Conservation (phyloP, 2,329 filamentous ascomycete genomes). For the Ophiostoma ips region DNA sequence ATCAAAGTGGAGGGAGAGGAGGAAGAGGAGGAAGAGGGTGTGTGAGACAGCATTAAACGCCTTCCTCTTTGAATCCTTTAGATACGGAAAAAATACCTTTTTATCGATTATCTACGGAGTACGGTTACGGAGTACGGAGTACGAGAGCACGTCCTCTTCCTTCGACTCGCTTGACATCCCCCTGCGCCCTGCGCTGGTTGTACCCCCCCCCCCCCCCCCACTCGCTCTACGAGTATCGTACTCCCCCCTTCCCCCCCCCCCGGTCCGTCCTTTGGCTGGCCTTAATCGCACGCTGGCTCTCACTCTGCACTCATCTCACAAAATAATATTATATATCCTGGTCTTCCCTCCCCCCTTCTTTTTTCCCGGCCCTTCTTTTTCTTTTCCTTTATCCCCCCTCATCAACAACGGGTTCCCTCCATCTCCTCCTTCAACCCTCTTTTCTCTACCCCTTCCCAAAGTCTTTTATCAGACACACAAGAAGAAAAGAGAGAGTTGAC, state of each 20-base stretch:
- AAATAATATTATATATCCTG: not conserved
- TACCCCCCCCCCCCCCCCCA: too few species aligned
- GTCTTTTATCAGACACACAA: not conserved
- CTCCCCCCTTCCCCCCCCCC: too few species aligned
- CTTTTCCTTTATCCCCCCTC: not conserved
- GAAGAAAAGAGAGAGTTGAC: not conserved
- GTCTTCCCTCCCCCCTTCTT: not conserved
- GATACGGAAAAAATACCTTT: not conserved
- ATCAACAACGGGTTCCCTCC: not conserved
- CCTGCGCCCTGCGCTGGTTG: too few species aligned
- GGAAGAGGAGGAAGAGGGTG: conserved; percentile 2
- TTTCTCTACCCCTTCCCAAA: too few species aligned
- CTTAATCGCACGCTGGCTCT: too few species aligned
- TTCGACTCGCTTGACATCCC: too few species aligned
- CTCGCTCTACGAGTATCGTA: too few species aligned
- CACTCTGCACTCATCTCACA: not conserved
- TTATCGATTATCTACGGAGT: too few species aligned
- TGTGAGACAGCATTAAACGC: conserved; percentile 4
- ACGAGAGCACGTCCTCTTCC: too few species aligned
- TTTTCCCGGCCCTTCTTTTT: not conserved
- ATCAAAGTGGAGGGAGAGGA: too few species aligned
- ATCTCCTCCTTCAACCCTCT: not conserved
- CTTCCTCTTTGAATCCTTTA: conserved; percentile 5
- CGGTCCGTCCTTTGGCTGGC: too few species aligned
- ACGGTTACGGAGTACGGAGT: too few species aligned